Base-by-base conservation (phyloP, 2,329 filamentous ascomycete genomes). In the Microdochium bolleyi region DNA sequence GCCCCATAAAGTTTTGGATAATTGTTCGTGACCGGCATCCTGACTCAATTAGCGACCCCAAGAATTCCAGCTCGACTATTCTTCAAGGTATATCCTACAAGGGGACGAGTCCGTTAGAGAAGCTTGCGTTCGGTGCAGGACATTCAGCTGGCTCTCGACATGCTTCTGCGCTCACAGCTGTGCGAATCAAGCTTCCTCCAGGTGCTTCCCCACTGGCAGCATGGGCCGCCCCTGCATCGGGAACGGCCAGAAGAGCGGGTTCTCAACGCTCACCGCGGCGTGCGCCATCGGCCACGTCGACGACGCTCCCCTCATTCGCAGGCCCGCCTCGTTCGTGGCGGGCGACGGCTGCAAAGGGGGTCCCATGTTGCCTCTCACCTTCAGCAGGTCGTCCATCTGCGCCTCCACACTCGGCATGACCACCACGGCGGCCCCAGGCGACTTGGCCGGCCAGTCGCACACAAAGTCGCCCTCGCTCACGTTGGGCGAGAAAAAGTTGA, bases 201-300 rank as follows among this genome's bases (percentile, higher is more conserved):
- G 59, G 50, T 73, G 68, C 27, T 69, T 60, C 1, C 77, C 77
- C 0, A 63, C 68, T 0, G 77, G 73, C 25, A 83, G 57, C 53
- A 82, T 77, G 2, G 79, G 79, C 22, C 78, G 70, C 0, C 79
- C 79, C 57, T 82, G 79, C 76, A 82, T 77, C 0, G 80, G 79
- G 55, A 82, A 83, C 1, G 79, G 78, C 80, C 80, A 83, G 58
- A 82, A 82, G 2, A 82, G 65, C 19, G 79, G 79, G 52, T 81
- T 81, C 54, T 79, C 74, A 55, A 74, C 63, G 21, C 60, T 66
- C 22, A 72, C 70, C 0, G 69, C 69, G 8, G 53, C 37, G 3
- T 58, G 58, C 3, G 53, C 53, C 25, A 53, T 25, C 48, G 24
- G 54, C 52, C 5, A 57, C 51, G 10, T 32, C 64, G 51, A 37